Evolutionary conservation across 2,329 filamentous ascomycete species (phyloP), one percentile per base, ranked within the genome.

Genomic region (Sporothrix sp.): DNA sequence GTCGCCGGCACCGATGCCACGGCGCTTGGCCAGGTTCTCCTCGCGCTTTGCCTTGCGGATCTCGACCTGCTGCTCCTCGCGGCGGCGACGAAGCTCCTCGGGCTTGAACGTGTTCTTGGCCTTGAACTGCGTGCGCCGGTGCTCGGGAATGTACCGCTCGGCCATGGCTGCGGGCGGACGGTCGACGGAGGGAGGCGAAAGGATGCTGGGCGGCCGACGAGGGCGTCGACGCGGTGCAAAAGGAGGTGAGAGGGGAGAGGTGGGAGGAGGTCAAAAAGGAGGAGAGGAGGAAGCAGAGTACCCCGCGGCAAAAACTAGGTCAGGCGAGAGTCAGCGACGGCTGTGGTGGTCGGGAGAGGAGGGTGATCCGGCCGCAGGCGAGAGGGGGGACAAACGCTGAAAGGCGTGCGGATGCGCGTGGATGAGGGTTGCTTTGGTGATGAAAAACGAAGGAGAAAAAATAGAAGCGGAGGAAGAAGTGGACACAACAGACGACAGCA

Each of bases 41-140:
- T 98, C 93, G 67, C 93, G 84, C 82, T 97, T 97, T 58, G 90
- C 87, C 75, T 95, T 95, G 68, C 93, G 85, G 66, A 98, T 98
- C 75, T 98, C 93, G 59, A 98, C 93, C 74, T 97, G 93, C 71
- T 96, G 90, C 73, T 98, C 93, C 70, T 98, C 93, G 67, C 93
- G 93, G 67, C 93, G 93, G 65, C 93, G 90, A 68, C 93, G 88
- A 59, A 98, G 84, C 76, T 98, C 93, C 69, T 98, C 93, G 63
- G 91, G 91, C 82, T 96, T 96, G 79, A 98, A 97, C 65, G 88
- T 88, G 72, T 87, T 91, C 81, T 96, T 96, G 51, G 93, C 93
- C 85, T 98, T 98, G 84, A 95, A 98, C 75, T 95, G 90, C 59
- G 88, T 96, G 67, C 93, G 90, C 70, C 93, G 89, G 78, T 98